Evolutionary conservation across 345 rosid genomes (phyloP), one percentile per base, ranked within the genome.

Genomic region (Passiflora organensis): DNA sequence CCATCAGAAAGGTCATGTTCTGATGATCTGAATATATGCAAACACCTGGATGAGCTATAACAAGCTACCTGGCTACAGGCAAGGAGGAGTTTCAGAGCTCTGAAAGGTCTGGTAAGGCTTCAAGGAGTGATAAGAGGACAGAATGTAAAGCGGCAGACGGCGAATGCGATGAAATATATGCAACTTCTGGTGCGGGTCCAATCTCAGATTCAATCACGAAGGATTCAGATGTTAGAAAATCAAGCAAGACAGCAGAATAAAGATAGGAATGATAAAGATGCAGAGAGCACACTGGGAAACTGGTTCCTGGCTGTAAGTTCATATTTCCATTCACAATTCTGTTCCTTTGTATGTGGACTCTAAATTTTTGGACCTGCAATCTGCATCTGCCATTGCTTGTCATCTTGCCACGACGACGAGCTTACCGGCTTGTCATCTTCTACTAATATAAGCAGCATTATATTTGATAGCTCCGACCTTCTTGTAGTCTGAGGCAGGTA

Each of bases 51-150:
- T 41, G n/a, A 12, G 13, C n/a, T 41, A 5, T 0, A 1, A n/a
- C n/a, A 22, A 25, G 59, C 47, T 54, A 44, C 56, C 56, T 62
- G 16, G 65, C 17, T 64, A 59, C 67, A 94, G 99, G 96, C 89
- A 60, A 78, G 99, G 59, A 85, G 81, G 72, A 89, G 95, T 75
- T 94, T 87, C 16, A 79, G 86, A 72, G 95, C 99, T 53, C 70
- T 87, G 55, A 94, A 80, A 76, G 97, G 99, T 46, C 82, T 94
- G 51, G 88, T 85, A 59, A 86, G 99, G 75, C 99, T 94, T 59
- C 99, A 89, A 76, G 97, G 96, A 73, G 97, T 89, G 32, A 78
- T 94, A 13, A 73, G 85, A 74, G 99, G 99, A 51, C 89, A 87
- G 43, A 82, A 74, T 32, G 99, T 85, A 65, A 94, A 81, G 76